Percentiles rank a stretch among this genome's conserved stretches.
These are phyloP conservation scores for Anthostomella pinea DNA, from an alignment of 2,329 filamentous ascomycete species.

Conservation along the genomic window DNA sequence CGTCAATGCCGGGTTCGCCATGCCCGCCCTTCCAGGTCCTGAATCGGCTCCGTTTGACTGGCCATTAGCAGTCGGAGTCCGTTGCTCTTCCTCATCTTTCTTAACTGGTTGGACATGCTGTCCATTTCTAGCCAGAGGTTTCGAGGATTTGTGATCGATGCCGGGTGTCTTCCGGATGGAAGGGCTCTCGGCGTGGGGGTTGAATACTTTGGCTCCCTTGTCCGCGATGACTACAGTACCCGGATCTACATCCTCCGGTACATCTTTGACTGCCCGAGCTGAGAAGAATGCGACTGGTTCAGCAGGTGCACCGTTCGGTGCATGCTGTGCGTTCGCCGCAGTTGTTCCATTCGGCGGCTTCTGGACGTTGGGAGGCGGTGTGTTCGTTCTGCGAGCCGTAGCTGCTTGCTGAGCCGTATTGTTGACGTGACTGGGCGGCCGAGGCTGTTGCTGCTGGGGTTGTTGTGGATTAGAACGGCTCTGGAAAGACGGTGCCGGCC, in stretches of 20 bases:
- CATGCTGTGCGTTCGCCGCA: constrained; percentile 20
- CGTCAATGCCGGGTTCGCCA: constrained; percentile 53
- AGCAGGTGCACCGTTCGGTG: constrained; percentile 22
- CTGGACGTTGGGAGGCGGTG: constrained; percentile 32
- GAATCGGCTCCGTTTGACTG: constrained; percentile 9
- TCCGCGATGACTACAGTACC: constrained; percentile 40
- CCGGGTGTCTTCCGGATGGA: constrained; percentile 88
- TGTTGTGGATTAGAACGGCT: constrained; percentile 24
- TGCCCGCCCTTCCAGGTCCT: constrained; percentile 26
- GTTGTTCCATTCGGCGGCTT: constrained; percentile 15
- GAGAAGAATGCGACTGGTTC: constrained; percentile 66
- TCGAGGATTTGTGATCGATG: constrained; percentile 75
- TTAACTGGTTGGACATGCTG: constrained; percentile 48
- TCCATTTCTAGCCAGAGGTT: constrained; percentile 61
- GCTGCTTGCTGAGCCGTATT: constrained; percentile 24
- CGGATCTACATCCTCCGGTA: constrained; percentile 48
- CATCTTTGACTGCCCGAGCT: constrained; percentile 59
- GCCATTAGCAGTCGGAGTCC: constrained; percentile 1
- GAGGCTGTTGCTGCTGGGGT: constrained; percentile 19
- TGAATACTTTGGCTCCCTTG: constrained; percentile 57
- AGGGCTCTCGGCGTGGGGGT: constrained; percentile 73
- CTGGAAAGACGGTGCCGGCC: constrained; percentile 24
- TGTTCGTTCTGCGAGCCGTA: constrained; percentile 23
- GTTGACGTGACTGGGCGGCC: constrained; percentile 19
- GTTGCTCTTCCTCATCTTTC: constrained; percentile 27